Percentiles rank a stretch among this genome's conserved stretches.
phyloP scores from a whole-genome alignment of 31 red algal species.

The Asparagopsis taxiformis region DNA sequence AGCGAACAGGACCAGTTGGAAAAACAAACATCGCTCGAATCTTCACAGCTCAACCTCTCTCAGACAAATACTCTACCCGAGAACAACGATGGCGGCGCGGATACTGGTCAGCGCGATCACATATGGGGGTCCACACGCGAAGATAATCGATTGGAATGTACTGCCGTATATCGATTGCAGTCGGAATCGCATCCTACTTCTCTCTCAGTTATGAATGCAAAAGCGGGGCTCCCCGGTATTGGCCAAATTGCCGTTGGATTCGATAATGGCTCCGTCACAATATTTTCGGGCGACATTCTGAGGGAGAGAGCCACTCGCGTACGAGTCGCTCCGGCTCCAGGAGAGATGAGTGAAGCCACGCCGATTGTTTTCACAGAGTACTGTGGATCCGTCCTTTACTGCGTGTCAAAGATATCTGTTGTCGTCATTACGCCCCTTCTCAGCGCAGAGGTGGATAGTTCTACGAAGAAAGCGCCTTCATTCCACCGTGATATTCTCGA shows the following conservation, averaged over 20 bases:
- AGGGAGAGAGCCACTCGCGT: conserved; percentile 18
- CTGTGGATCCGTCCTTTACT: conserved; percentile 28
- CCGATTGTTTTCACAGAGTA: conserved; percentile 45
- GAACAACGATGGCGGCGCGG: too few relatives aligned
- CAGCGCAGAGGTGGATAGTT: background rate
- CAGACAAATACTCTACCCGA: background rate
- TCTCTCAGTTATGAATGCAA: conserved; percentile 19
- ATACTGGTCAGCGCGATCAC: too few relatives aligned
- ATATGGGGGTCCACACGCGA: conserved; percentile 3
- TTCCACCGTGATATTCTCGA: conserved; percentile 28
- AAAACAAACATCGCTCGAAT: too few relatives aligned
- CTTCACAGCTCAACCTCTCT: conserved; percentile 1
- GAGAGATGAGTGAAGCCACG: conserved; percentile 43
- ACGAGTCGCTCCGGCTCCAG: conserved; percentile 36
- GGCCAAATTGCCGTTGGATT: conserved; percentile 42
- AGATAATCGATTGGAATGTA: conserved; percentile 22
- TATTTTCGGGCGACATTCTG: conserved; percentile 38
- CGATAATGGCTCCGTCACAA: conserved; percentile 46
- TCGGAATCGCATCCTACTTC: conserved; percentile 21
- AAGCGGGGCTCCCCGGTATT: background rate
- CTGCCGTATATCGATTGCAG: conserved; percentile 27
- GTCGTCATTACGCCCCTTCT: conserved; percentile 12
- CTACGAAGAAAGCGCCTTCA: too few relatives aligned
- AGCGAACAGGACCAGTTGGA: too few relatives aligned
- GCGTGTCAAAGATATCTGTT: conserved; percentile 36